Percentiles rank a stretch among this genome's conserved stretches.
These are phyloP conservation scores for Plectosphaerella plurivora DNA, from an alignment of 2,329 filamentous ascomycete species.

Conservation along the genomic window DNA sequence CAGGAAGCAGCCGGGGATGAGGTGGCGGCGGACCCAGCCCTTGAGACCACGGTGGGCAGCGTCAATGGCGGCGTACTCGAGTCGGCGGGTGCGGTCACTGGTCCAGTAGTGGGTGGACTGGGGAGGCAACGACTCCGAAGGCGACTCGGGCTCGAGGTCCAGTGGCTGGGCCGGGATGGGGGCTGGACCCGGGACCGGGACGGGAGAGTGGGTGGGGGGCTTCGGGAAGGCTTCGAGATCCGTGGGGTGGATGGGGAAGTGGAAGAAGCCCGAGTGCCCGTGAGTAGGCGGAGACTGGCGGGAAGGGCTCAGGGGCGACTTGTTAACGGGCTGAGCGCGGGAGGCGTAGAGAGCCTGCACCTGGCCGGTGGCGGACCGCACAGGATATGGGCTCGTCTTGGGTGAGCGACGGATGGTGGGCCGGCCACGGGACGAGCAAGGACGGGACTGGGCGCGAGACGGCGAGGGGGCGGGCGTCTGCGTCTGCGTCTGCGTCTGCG, in stretches of 20 bases:
- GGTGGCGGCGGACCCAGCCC: constrained; percentile 53
- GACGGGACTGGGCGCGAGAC: constrained; percentile 14
- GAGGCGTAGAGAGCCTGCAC: constrained; percentile 17
- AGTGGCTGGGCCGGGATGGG: constrained; percentile 7
- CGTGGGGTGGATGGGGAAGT: constrained; percentile 37
- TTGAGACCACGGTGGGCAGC: constrained; percentile 55
- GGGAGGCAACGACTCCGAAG: constrained; percentile 27
- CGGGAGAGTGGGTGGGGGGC: neutral
- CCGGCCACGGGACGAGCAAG: constrained; percentile 24
- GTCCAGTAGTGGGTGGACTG: constrained; percentile 66
- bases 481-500: constrained; percentile 16
- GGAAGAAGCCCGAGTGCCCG: constrained; percentile 38
- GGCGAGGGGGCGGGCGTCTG: constrained; percentile 3
- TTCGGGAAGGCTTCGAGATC: constrained; percentile 23
- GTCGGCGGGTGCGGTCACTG: constrained; percentile 55
- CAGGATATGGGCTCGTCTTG: constrained; percentile 26
- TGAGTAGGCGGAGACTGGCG: constrained; percentile 11
- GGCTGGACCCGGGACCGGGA: neutral
- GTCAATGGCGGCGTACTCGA: constrained; percentile 65
- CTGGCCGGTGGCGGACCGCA: constrained; percentile 10
- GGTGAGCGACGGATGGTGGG: constrained; percentile 35
- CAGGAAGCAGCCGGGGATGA: constrained; percentile 58
- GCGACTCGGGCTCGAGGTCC: constrained; percentile 8
- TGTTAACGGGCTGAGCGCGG: constrained; percentile 7
- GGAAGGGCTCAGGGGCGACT: constrained; percentile 6